These are phyloP conservation scores for Tardiomyces blankii DNA, from an alignment of 1,139 yeast species.

Conservation along the genomic window DNA sequence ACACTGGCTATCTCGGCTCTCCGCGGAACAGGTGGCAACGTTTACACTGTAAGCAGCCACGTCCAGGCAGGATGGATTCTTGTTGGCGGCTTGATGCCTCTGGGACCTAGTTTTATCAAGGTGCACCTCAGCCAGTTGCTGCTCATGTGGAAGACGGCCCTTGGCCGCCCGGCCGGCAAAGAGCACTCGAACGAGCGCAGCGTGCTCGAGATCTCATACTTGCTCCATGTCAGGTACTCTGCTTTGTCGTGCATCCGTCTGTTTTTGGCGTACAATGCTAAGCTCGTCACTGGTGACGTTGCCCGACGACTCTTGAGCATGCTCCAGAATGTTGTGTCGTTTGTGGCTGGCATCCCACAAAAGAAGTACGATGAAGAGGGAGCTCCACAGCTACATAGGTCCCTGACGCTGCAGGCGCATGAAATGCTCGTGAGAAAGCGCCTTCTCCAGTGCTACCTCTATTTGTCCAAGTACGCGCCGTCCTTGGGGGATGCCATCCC, in stretches of 20 bases:
- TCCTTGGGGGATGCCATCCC: constrained; percentile 18
- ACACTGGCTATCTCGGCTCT: constrained; percentile 25
- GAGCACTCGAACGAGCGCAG: constrained; percentile 21
- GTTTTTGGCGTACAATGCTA: constrained; percentile 25
- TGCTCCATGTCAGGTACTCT: constrained; percentile 26
- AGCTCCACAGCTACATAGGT: constrained; percentile 13
- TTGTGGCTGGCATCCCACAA: constrained; percentile 18
- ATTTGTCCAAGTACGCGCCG: constrained; percentile 17
- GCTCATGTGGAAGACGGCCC: constrained; percentile 70
- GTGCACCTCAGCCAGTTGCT: constrained; percentile 68
- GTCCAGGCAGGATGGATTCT: constrained; percentile 51
- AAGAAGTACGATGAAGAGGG: constrained; percentile 19
- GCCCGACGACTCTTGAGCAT: constrained; percentile 24
- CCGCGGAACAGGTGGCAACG: constrained; percentile 18
- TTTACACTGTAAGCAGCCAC: constrained; percentile 19
- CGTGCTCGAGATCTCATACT: constrained; percentile 22
- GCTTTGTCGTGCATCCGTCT: constrained; percentile 27
- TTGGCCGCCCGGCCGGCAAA: constrained; percentile 34
- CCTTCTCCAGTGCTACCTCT: constrained; percentile 26
- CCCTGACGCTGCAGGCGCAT: constrained; percentile 19
- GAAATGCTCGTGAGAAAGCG: constrained; percentile 21
- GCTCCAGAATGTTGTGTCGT: constrained; percentile 23
- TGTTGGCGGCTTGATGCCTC: constrained; percentile 65
- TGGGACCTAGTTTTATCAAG: constrained; percentile 51
- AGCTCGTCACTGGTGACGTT: constrained; percentile 30